phyloP scores from a whole-genome alignment of 306 rosid species.

The Vigna mungo region DNA sequence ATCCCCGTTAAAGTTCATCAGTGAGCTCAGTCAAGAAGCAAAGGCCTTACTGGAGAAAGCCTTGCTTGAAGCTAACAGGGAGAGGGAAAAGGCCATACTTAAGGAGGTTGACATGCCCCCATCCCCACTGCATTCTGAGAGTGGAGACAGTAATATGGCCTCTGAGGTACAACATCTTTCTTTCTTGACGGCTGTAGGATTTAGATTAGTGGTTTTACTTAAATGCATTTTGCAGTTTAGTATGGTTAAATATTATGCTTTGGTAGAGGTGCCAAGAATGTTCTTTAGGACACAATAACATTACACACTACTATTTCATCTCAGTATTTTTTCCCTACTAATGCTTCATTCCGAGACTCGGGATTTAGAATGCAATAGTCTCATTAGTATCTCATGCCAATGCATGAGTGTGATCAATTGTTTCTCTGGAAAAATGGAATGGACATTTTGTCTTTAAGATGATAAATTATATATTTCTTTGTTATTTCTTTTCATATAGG shows the following conservation, averaged over 20 bases:
- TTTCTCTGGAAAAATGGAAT: background rate
- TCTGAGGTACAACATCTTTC: constrained; percentile 64
- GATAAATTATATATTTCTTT: constrained; percentile 30
- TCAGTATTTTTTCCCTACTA: background rate
- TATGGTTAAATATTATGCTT: background rate
- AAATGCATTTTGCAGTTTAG: background rate
- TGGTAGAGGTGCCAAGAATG: constrained; percentile 1
- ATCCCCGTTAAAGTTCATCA: constrained; percentile 82
- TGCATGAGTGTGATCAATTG: background rate
- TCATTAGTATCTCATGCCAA: background rate
- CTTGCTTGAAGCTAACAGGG: constrained; percentile 81
- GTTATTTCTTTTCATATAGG: constrained; percentile 56
- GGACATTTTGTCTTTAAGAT: background rate
- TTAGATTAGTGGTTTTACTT: constrained; percentile 7
- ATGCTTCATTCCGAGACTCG: background rate
- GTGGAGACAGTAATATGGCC: constrained; percentile 59
- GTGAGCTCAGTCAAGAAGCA: constrained; percentile 87
- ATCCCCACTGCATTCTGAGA: constrained; percentile 58
- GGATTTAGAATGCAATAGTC: background rate
- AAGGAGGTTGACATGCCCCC: constrained; percentile 55
- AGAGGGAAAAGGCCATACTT: constrained; percentile 76
- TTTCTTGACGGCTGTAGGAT: constrained; percentile 16
- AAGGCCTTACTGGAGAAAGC: constrained; percentile 82
- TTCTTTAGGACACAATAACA: background rate
- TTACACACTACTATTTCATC: background rate